These are phyloP conservation scores for Debaryomyces sp. DNA, from an alignment of 1,139 yeast species.

Conservation along the genomic window DNA sequence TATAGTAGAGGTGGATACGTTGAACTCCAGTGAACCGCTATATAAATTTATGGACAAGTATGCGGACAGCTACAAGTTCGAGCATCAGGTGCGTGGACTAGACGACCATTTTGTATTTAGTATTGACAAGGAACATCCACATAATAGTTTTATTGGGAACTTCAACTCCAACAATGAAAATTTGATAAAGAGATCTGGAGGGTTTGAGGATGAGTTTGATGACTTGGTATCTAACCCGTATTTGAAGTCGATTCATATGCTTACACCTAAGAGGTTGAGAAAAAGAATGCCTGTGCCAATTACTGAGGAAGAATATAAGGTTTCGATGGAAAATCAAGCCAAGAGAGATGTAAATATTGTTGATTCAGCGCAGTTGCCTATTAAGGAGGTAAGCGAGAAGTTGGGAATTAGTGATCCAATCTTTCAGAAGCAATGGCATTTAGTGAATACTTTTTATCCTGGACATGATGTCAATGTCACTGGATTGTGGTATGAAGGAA, in stretches of 20 bases:
- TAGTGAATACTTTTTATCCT: slow-evolving; percentile 68
- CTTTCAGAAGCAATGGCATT: slow-evolving; percentile 87
- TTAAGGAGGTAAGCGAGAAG: slow-evolving; percentile 48
- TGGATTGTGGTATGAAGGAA: slow-evolving; percentile 81
- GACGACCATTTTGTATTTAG: slow-evolving; percentile 68
- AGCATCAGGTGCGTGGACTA: slow-evolving; percentile 60
- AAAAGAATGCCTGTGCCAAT: slow-evolving; percentile 49
- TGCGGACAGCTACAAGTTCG: slow-evolving; percentile 45
- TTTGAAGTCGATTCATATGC: slow-evolving; percentile 50
- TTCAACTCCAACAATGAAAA: slow-evolving; percentile 31
- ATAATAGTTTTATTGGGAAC: slow-evolving; percentile 41
- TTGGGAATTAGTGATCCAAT: slow-evolving; percentile 78
- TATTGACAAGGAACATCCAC: slow-evolving; percentile 38
- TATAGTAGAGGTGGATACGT: slow-evolving; percentile 55
- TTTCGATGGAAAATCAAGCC: slow-evolving; percentile 10
- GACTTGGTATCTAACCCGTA: slow-evolving; percentile 26
- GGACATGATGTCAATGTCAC: slow-evolving; percentile 88
- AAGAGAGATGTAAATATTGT: slow-evolving; percentile 24
- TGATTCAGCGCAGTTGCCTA: slow-evolving; percentile 51
- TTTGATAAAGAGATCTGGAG: slow-evolving; percentile 30
- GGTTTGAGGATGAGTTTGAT: slow-evolving; percentile 31
- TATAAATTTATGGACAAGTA: slow-evolving; percentile 34
- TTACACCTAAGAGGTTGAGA: slow-evolving; percentile 49
- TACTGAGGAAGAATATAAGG: slow-evolving; percentile 13
- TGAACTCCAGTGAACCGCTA: slow-evolving; percentile 27